These are phyloP conservation scores for Vitis vinifera DNA, from an alignment of 164 flowering plant genomes.

Conservation along the genomic window DNA sequence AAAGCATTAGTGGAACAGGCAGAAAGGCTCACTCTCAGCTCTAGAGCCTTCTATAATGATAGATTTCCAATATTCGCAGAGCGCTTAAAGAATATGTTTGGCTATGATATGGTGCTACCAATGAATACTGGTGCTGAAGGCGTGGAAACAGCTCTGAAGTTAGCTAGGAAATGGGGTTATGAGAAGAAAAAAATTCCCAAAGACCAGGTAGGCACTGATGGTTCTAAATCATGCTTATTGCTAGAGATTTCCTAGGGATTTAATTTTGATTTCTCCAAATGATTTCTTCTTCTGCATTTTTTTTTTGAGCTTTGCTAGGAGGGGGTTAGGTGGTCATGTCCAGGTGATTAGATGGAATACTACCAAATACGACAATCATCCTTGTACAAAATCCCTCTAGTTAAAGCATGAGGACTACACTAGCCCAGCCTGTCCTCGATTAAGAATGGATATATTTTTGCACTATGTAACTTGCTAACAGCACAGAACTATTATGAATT, in stretches of 20 bases:
- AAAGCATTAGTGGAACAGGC: constrained; percentile 85
- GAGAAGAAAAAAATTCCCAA: constrained; percentile 81
- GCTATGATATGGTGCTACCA: constrained; percentile 96
- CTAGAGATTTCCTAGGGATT: neutral
- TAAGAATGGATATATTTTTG: neutral
- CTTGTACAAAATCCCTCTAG: too few relatives aligned
- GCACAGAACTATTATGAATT: neutral
- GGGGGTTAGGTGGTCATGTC: too few relatives aligned
- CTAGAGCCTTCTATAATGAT: constrained; percentile 95
- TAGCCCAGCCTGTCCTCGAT: neutral
- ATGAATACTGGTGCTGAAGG: constrained; percentile 99
- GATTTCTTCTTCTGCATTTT: neutral
- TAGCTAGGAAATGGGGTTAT: constrained; percentile 96
- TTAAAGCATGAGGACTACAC: too few relatives aligned
- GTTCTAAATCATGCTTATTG: constrained; percentile 4
- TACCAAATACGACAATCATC: too few relatives aligned
- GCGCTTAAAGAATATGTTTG: constrained; percentile 67
- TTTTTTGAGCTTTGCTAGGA: too few relatives aligned
- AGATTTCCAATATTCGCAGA: constrained; percentile 82
- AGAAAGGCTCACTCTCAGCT: constrained; percentile 78
- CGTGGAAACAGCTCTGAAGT: constrained; percentile 91
- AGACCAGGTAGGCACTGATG: constrained; percentile 57
- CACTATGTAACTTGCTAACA: neutral
- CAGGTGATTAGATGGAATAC: too few relatives aligned
- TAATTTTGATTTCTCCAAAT: neutral